Evolutionary conservation across 2,329 filamentous ascomycete species (phyloP), one percentile per base, ranked within the genome.

Genomic region (Nigrospora osmanthi): DNA sequence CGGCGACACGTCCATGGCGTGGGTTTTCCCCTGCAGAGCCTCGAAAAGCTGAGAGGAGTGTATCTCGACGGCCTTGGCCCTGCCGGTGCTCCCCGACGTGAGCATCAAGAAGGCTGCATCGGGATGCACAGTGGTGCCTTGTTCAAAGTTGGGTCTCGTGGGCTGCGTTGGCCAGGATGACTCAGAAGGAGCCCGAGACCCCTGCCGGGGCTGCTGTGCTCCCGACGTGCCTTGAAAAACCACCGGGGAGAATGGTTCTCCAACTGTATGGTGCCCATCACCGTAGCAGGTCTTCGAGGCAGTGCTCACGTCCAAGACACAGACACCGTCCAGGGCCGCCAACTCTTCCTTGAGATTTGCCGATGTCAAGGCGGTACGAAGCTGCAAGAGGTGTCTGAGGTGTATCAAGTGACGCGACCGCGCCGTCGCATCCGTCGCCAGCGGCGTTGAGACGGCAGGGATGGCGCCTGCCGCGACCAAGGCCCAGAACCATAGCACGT

Each of bases 41-140:
- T 58, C 46, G 1, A 67, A n/a, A 4, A 71, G 51, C 47, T 71
- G 68, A 0, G 46, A 44, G 41, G 69, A 61, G 1, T 52, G 59
- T 2, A 72, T 57, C n/a, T 53, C 48, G 2, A 72, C 70, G 0
- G 67, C 69, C 48, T 73, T 73, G 4, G 67, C 51, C 16, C 61
- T 56, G 1, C 68, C 68, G 15, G 68, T 67, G 44, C 62, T 68
- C 6, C 70, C 69, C 13, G 69, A 71, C 3, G 70, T 72, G 5
- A 73, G 56, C 66, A 72, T 68, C 11, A 68, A 50, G 2, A 62
- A 52, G 1, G 61, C 64, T 3, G 56, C 28, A n/a, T 54, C 45
- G 12, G 28, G 13, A 11, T 14, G 9, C 19, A 19, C n/a, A 4
- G 14, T 10, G 28, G 6, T 7, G 11, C 10, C 12, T 10, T 2